phyloP scores from a whole-genome alignment of 1,284 basidiomycete species.

The Boletus nobilissimus region DNA sequence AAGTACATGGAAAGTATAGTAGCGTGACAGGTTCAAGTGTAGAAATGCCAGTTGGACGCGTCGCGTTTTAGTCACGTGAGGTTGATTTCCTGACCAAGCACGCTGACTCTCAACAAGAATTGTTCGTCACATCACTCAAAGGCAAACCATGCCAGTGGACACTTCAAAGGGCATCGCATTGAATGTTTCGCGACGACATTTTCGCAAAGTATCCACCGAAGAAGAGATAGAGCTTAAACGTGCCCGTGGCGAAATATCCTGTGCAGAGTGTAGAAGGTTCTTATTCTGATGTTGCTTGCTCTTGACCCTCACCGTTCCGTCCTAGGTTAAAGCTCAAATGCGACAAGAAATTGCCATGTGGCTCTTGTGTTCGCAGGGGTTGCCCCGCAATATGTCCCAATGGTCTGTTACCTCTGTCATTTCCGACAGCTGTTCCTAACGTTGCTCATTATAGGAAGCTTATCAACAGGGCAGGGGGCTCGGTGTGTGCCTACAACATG shows the following conservation, averaged over 20 bases:
- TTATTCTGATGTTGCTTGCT: neutral
- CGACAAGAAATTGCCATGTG: constrained; percentile 68
- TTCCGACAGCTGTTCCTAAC: neutral
- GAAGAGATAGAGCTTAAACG: constrained; percentile 63
- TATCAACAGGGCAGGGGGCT: constrained; percentile 69
- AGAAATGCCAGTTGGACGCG: constrained; percentile 11
- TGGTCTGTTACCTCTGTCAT: constrained; percentile 38
- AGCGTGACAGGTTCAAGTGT: neutral
- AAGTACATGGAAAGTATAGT: constrained; percentile 36
- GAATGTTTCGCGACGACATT: constrained; percentile 49
- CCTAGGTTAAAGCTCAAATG: constrained; percentile 74
- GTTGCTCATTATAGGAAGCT: constrained; percentile 48
- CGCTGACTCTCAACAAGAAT: too few species aligned
- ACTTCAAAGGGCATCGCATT: constrained; percentile 36
- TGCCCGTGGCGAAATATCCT: constrained; percentile 66
- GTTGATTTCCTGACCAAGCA: constrained; percentile 40
- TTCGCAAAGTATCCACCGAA: constrained; percentile 57
- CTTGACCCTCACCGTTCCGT: constrained; percentile 12
- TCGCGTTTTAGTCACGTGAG: constrained; percentile 44
- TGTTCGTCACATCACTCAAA: neutral
- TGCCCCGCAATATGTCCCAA: constrained; percentile 67
- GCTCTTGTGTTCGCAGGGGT: constrained; percentile 56
- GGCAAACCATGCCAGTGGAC: constrained; percentile 43
- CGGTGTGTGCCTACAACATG: constrained; percentile 49
- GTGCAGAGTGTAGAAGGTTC: constrained; percentile 63